Evolutionary conservation across 1,284 basidiomycete genomes (phyloP).

Genomic region (Austroboletus rostrupii): DNA sequence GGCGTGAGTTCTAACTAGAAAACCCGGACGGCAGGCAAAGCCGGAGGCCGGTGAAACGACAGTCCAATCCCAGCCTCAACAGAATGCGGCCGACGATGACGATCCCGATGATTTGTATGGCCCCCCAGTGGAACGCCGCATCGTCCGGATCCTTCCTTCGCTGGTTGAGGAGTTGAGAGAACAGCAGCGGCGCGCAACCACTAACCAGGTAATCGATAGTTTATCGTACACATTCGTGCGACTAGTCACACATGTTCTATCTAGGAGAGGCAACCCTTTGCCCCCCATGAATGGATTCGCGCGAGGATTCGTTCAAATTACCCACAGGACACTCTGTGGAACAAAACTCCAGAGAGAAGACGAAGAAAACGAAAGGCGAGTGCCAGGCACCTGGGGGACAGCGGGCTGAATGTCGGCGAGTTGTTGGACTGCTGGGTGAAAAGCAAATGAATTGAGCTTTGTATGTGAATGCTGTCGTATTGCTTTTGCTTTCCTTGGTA

Average conservation of each 20-base stretch:
- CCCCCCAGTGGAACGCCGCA: conserved; percentile 24
- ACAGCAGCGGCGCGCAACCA: conserved; percentile 14
- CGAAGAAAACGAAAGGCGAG: conserved; percentile 16
- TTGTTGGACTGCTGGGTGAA: conserved; percentile 16
- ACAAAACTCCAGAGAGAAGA: conserved; percentile 1
- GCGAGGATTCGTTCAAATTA: conserved; percentile 13
- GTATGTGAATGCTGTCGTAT: not conserved
- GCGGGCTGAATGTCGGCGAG: conserved; percentile 14
- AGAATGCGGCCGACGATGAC: conserved; percentile 6
- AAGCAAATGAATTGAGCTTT: conserved; percentile 8
- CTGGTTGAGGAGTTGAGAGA: conserved; percentile 24
- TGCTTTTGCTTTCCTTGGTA: not conserved
- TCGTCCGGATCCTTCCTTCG: conserved; percentile 27
- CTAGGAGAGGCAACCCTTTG: conserved; percentile 18
- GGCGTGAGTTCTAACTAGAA: not conserved
- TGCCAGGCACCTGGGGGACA: conserved; percentile 15
- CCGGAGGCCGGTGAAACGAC: not conserved
- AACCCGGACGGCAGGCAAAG: not conserved
- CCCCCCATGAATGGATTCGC: conserved; percentile 23
- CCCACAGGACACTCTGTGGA: conserved; percentile 19
- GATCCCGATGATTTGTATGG: conserved; percentile 28
- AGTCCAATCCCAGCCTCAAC: not conserved
- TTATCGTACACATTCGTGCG: not conserved
- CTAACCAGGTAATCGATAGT: conserved; percentile 15
- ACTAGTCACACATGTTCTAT: conserved; percentile 2